phyloP scores from a whole-genome alignment of 768 basidiomycete species.

The Tricholoma bakamatsutake region DNA sequence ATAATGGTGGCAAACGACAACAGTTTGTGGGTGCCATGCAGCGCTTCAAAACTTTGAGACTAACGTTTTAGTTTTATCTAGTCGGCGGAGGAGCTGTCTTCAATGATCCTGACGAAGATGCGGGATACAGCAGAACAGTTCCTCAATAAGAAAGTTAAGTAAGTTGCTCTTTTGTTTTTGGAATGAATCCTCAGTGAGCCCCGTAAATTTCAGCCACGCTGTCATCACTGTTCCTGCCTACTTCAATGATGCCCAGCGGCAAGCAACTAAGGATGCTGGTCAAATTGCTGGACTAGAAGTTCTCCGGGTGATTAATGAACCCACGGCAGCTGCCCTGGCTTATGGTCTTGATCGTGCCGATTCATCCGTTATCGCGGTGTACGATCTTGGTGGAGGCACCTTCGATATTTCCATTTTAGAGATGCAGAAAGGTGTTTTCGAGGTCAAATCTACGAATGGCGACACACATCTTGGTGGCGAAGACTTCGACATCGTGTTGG shows the following conservation, averaged over 20 bases:
- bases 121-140: constrained; percentile 92
- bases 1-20: constrained; percentile 81
- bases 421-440: constrained; percentile 99
- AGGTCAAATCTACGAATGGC: constrained; percentile 99
- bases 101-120: constrained; percentile 90
- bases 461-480: constrained; percentile 97
- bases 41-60: not conserved
- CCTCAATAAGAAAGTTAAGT: constrained; percentile 92
- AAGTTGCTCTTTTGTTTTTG: constrained; percentile 31
- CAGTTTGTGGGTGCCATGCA: constrained; percentile 50
- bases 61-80: constrained; percentile 26
- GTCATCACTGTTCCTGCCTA: constrained; percentile 97
- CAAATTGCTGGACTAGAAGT: constrained; percentile 97
- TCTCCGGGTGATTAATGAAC: constrained; percentile 97
- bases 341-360: constrained; percentile 92
- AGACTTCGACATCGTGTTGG: constrained; percentile 91
- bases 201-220: constrained; percentile 50
- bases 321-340: constrained; percentile 96
- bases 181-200: not conserved
- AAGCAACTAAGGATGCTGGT: constrained; percentile 97
- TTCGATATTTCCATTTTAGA: constrained; percentile 99
- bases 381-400: constrained; percentile 97
- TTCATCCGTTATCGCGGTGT: constrained; percentile 89
- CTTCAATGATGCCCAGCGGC: constrained; percentile 99
- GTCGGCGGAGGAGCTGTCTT: constrained; percentile 83